Evolutionary conservation across 1,284 basidiomycete genomes (phyloP), one percentile per base, ranked within the genome.

Genomic region (Cronartium quercuum): DNA sequence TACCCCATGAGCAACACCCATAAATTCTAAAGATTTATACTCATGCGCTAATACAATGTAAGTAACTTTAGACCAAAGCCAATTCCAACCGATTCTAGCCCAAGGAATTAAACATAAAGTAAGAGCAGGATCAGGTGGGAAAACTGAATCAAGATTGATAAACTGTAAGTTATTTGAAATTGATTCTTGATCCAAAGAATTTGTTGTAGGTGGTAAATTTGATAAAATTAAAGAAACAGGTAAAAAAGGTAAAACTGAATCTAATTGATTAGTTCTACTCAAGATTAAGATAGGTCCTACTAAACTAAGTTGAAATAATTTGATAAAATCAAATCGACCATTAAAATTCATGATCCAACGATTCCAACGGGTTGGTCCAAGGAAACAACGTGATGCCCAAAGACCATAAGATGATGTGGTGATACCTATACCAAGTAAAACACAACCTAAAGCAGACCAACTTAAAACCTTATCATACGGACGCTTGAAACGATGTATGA

Each of bases 91-190:
- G 37, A 74, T 74, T 38, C 64, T 60, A 40, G 57, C 35, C 64
- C 71, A 74, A n/a, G 65, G 71, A 37, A 74, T 60, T 21, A 74
- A 61, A 63, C 64, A 74, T 29, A 74, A 29, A n/a, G 71, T 74
- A 37, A 74, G 55, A 24, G 44, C 47, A 3, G 71, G 71, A 51
- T 40, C 38, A 15, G 71, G 71, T 10, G 71, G 71, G 38, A 66
- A 74, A 57, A 74, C 21, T n/a, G 62, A 55, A 40, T 51, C 47
- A 24, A 58, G 41, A 51, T 62, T 51, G 1, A 70, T 24, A 2
- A 63, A 37, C 42, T 70, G 38, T n/a, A 38, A 9, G 3, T 64
- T 35, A 70, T 35, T 62, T 62, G 60, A 35, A 6, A 10, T 60
- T 6, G 9, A 18, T 1, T 18, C 18, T 12, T 62, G 15, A 7